Evolutionary conservation across 2,329 filamentous ascomycete species (phyloP), one percentile per base, ranked within the genome.

Genomic region (Sporothrix curviconia): DNA sequence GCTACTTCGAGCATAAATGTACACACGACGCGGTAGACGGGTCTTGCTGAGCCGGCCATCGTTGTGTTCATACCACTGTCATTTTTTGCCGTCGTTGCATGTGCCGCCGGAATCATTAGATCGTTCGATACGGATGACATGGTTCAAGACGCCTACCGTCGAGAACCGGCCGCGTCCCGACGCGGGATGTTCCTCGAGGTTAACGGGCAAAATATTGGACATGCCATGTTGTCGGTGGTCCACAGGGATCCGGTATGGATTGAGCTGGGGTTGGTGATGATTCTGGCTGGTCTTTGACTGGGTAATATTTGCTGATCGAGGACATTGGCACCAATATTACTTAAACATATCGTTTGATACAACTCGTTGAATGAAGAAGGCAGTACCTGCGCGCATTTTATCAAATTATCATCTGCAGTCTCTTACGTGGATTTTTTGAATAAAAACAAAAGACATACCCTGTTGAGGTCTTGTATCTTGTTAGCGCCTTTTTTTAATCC

Each of bases 71-170:
- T n/a, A n/a, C n/a, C n/a, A n/a, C n/a, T n/a, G n/a, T n/a, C n/a
- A n/a, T n/a, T n/a, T n/a, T n/a, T n/a, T n/a, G n/a, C n/a, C n/a
- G 9, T 34, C 4, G 34, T 49, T 11, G 36, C 28, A 14, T 44
- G 15, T n/a, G n/a, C 49, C 53, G 4, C 56, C 54, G 9, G 40
- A 37, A 15, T 50, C 46, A 8, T 14, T 36, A 3, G 54, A 49
- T 6, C 64, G 55, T 57, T 65, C 64, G 39, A 66, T 63, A 2
- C 64, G 61, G 52, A 66, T 63, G 14, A 60, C 61, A 0, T 63
- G 64, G 30, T 66, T 63, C 24, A 66, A 46, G 7, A 64, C 61
- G 51, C 64, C 64, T 17, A 64, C 60, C 2, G 64, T 60, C 3
- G 64, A 55, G 37, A 58, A 65, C 3, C 55, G 36, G 15, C 64